Evolutionary conservation across 2,329 filamentous ascomycete genomes (phyloP).

Genomic region (Hypoxylon sp.): DNA sequence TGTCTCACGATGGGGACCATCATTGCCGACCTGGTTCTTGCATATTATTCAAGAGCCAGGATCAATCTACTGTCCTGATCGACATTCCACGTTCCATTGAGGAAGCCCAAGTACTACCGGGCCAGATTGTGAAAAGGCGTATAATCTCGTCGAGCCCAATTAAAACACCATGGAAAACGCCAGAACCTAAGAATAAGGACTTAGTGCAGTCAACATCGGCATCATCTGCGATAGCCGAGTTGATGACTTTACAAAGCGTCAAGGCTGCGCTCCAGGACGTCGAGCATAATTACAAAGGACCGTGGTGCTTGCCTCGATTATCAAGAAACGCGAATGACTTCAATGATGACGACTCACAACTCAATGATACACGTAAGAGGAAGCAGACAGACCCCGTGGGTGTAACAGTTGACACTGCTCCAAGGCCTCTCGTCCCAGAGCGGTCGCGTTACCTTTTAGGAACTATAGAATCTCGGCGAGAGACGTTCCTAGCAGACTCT

Average conservation of each 20-base stretch:
- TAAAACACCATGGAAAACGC: slow-evolving; percentile 61
- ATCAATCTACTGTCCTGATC: slow-evolving; percentile 66
- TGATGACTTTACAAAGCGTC: slow-evolving; percentile 65
- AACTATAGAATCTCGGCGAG: slow-evolving; percentile 57
- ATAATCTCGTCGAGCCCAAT: slow-evolving; percentile 61
- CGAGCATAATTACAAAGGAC: slow-evolving; percentile 52
- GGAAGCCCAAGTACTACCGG: slow-evolving; percentile 67
- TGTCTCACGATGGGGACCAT: slow-evolving; percentile 17
- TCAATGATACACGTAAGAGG: slow-evolving; percentile 32
- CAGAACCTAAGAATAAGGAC: slow-evolving; percentile 65
- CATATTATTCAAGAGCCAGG: slow-evolving; percentile 66
- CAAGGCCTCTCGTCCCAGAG: slow-evolving; percentile 54
- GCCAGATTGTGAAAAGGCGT: slow-evolving; percentile 53
- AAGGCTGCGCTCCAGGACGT: slow-evolving; percentile 58
- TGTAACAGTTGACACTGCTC: slow-evolving; percentile 13
- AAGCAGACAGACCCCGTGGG: slow-evolving; percentile 22
- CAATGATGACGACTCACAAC: slow-evolving; percentile 7
- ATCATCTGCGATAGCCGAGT: slow-evolving; percentile 63
- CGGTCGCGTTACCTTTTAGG: slow-evolving; percentile 61
- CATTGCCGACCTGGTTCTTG: slow-evolving; percentile 44
- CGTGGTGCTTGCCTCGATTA: slow-evolving; percentile 61
- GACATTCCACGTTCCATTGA: slow-evolving; percentile 79
- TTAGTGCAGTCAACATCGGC: slow-evolving; percentile 51
- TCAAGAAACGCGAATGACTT: slow-evolving; percentile 19
- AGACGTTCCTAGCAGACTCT: slow-evolving; percentile 56